Base-by-base conservation (phyloP, 345 rosid genomes). In the Citrus glauca region DNA sequence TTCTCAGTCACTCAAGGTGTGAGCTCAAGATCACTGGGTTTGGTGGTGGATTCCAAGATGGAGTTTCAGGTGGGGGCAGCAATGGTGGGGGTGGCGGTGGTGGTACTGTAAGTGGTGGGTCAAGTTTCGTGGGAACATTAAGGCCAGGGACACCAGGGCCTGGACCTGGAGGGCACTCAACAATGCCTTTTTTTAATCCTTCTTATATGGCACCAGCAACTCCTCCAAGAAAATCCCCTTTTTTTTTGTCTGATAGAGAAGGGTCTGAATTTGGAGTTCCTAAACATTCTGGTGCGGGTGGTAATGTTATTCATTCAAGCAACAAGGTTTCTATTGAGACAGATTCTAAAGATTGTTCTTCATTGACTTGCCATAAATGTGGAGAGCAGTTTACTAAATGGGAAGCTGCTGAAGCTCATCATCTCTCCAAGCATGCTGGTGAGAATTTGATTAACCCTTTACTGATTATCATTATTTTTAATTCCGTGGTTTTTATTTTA, bases 341-440 rank as follows among this genome's bases (percentile, higher is more conserved):
- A 61, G 95, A 91, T 45, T 78, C 87, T 27, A 92, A 85, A 79
- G 89, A 89, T 56, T 79, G 82, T 78, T 87, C 88, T 78, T 78
- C 84, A 73, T 83, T 95, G 56, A 90, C 93, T 80, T 96, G 99
- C 79, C 99, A 96, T 77, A 96, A 94, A 87, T 96, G 99, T 80
- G 99, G 98, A 67, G 94, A 96, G 81, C 97, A 90, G 75, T 96
- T 96, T 75, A 89, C 66, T 81, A 96, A 92, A 88, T 88, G 91
- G 88, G 99, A 94, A 81, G 97, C 92, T 78, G 98, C 99, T 70
- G 99, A 96, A 88, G 89, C 90, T 22, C 99, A 96, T 80, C 97
- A 96, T 89, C 96, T 96, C 76, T 96, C 98, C 38, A 96, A 91
- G 84, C 99, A 96, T 84, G 99, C 99, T 69, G 97, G 99, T 96